Base-by-base conservation (phyloP, 257 asterid genomes). In the Capsicum chinense region DNA sequence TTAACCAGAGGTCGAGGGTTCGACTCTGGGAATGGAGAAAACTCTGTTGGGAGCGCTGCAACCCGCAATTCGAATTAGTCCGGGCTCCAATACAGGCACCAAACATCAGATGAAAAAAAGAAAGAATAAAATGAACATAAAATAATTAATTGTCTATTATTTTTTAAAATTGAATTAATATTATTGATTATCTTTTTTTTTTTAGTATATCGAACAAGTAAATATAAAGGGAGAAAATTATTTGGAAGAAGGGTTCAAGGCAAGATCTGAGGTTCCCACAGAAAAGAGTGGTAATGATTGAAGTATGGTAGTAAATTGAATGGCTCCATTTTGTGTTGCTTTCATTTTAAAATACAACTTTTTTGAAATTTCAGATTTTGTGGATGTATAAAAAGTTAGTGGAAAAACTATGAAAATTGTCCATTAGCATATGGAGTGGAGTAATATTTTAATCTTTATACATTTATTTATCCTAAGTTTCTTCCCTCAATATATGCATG, bases 281-380 rank as follows among this genome's bases (percentile, higher is more conserved):
- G 60, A 73, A 58, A 83, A 83, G 82, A 85, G 87, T 80, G 85
- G 85, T 87, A 88, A 88, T 88, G 79, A 88, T 88, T 88, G 84
- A 86, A 70, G 83, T 66, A 62, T 82, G 59, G 86, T 33, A 14
- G 82, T 83, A 70, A 26, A n/a, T 80, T 56, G 47, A 85, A 67
- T 80, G 63, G 42, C 67, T 35, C 83, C 86, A 84, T 83, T 68
- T 26, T 54, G 82, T 56, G 68, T 59, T 48, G 16, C 42, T 15
- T 69, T 70, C 33, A 67, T 59, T 70, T 76, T 56, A 26, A 11
- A 85, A 57, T 19, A 15, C 11, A 17, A 12, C 79, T 33, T 17
- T 79, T 62, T 63, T 69, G 6, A 21, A 42, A 19, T 39, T 59
- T 42, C 15, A 19, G 44, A 80, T 60, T 69, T 37, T 80, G 19